Base-by-base conservation (phyloP, 2,329 filamentous ascomycete genomes). In the Ophiocordyceps camponoti-leonardi region DNA sequence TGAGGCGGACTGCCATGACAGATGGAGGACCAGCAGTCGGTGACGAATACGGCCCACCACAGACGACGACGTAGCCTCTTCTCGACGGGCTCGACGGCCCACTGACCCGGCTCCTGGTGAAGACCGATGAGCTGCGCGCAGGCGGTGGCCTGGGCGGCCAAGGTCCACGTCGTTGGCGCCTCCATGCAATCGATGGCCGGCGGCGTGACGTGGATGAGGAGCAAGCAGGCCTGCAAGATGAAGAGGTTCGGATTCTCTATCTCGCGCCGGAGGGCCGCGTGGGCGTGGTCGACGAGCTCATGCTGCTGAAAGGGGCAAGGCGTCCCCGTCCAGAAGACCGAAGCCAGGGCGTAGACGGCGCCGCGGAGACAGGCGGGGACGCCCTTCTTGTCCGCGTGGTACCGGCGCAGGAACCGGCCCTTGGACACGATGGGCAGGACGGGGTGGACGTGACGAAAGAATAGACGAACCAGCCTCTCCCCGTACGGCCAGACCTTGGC, bases 1-100 rank as follows among this genome's bases (percentile, higher is more conserved):
- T 69, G 67, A 2, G 67, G 65, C 4, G 67, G 66, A 43, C 68
- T 68, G 1, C 68, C 68, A 47, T 70, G 67, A 35, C 63, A 65
- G 26, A 69, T 58, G 1, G 66, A 59, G 1, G 67, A 63, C 68
- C 68, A 71, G 26, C 60, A 60, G 46, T 71, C 68, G 1, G 61
- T 58, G 4, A 61, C 50, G 41, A 62, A 67, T 0, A 60, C 59
- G 0, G 62, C 64, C 67, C 67, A 71, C 67, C 67, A 71, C 4
- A 71, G 51, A 50, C 66, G 68, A 48, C 56, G 64, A 7, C 66
- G 58, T 20, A 69, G 40, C 23, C 54, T 59, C 54, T 67, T 67
- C 50, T 71, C 67, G 56, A 65, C 66, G 0, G 51, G 44, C 1
- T 62, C 58, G 35, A 71, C 58, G 37, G 60, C 63, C 68, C 67